Conservation (phyloP, 2,329 filamentous ascomycete species). For the Tolypocladium amazonense region DNA sequence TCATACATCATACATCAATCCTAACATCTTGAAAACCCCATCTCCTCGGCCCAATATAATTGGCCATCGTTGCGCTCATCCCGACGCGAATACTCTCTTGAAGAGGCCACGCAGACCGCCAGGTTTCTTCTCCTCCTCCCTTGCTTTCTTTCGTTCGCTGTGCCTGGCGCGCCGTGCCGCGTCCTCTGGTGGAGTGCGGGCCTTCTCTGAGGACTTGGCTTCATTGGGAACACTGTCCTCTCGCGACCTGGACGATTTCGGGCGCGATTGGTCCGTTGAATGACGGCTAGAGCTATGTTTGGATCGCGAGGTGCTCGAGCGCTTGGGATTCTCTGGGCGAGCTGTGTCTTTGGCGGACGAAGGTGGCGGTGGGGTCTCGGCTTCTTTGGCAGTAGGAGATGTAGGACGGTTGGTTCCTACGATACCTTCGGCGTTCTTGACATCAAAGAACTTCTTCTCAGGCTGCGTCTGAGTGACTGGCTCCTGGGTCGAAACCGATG, state of each 20-base stretch:
- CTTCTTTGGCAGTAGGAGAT: conserved; percentile 12
- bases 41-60: not conserved
- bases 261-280: conserved; percentile 15
- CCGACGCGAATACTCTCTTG: conserved; percentile 25
- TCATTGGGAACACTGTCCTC: conserved; percentile 12
- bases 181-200: conserved; percentile 15
- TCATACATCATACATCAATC: conserved; percentile 4
- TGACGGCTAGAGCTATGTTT: conserved; percentile 14
- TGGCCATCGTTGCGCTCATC: not conserved
- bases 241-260: conserved; percentile 13
- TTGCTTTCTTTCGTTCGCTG: conserved; percentile 20
- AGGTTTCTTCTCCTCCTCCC: conserved; percentile 16
- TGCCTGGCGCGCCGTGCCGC: conserved; percentile 22
- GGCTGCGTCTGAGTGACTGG: conserved; percentile 8
- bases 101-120: conserved; percentile 23
- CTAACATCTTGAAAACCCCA: not conserved
- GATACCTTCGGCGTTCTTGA: conserved; percentile 26
- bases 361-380: conserved; percentile 1
- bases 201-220: conserved; percentile 12
- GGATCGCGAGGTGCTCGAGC: conserved; percentile 15
- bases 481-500: conserved; percentile 14
- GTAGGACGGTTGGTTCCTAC: conserved; percentile 12
- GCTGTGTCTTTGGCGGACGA: conserved; percentile 12
- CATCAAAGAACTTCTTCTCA: conserved; percentile 31
- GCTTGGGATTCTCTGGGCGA: conserved; percentile 18